These are phyloP conservation scores for Geosiphon pyriformis DNA, from an alignment of 192 early-diverging fungal species.

Conservation along the genomic window DNA sequence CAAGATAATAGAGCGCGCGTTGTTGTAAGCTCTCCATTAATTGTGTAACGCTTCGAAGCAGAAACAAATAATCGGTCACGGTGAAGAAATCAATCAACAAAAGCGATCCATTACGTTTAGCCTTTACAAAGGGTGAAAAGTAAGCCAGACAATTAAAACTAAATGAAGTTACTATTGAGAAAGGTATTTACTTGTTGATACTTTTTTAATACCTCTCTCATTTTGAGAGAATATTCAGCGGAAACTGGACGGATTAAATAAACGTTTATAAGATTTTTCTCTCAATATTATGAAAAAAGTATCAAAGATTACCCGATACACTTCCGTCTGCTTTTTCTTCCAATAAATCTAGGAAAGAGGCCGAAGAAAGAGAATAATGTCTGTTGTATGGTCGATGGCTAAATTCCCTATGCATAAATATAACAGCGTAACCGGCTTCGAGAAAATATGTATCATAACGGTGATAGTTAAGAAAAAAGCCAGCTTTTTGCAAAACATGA, in stretches of 20 bases:
- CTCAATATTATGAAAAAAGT: too few relatives aligned
- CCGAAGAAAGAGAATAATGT: constrained; percentile 77
- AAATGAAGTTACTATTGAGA: too few relatives aligned
- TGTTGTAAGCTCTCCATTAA: constrained; percentile 61
- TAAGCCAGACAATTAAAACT: constrained; percentile 2
- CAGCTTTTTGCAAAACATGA: background rate
- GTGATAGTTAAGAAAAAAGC: background rate
- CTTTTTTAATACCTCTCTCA: constrained; percentile 55
- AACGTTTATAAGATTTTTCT: too few relatives aligned
- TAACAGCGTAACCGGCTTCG: constrained; percentile 85
- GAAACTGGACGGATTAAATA: constrained; percentile 50
- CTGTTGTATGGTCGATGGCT: constrained; percentile 87
- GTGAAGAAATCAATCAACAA: constrained; percentile 86
- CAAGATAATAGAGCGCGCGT: constrained; percentile 89
- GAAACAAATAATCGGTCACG: constrained; percentile 87
- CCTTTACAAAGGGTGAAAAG: constrained; percentile 35
- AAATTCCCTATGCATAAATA: constrained; percentile 93
- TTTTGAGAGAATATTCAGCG: constrained; percentile 58
- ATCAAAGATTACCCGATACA: constrained; percentile 51
- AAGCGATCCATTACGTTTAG: constrained; percentile 56
- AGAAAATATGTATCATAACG: constrained; percentile 51
- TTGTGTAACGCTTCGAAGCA: constrained; percentile 69
- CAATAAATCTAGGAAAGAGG: constrained; percentile 83
- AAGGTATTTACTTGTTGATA: constrained; percentile 56
- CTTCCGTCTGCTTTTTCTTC: constrained; percentile 51